Evolutionary conservation across 1,139 yeast genomes (phyloP).

Genomic region (Casaregolazyma suthepensis): DNA sequence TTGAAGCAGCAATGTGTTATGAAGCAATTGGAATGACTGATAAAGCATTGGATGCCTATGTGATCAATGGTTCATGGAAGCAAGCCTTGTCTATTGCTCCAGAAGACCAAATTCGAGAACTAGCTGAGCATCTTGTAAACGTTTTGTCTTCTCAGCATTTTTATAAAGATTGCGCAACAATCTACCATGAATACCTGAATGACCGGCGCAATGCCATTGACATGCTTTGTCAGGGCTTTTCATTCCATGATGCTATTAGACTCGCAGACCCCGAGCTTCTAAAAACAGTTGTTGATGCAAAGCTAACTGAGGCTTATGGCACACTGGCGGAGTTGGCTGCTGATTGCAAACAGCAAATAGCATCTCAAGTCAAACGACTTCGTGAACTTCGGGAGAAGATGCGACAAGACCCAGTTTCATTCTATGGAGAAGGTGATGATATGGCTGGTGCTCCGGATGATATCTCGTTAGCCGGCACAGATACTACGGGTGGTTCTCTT

Average conservation of each 20-base stretch:
- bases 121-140: slow-evolving; percentile 54
- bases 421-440: slow-evolving; percentile 42
- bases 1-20: slow-evolving; percentile 71
- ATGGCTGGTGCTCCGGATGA: slow-evolving; percentile 82
- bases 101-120: slow-evolving; percentile 25
- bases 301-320: slow-evolving; percentile 82
- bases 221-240: slow-evolving; percentile 68
- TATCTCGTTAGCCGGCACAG: slow-evolving; percentile 92
- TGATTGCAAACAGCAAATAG: slow-evolving; percentile 81
- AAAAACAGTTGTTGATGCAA: slow-evolving; percentile 59
- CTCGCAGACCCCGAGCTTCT: slow-evolving; percentile 45
- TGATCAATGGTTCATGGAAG: slow-evolving; percentile 71
- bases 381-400: slow-evolving; percentile 82
- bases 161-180: slow-evolving; percentile 78
- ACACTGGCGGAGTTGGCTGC: slow-evolving; percentile 80
- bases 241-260: slow-evolving; percentile 70
- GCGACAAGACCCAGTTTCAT: slow-evolving; percentile 75
- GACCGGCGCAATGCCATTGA: slow-evolving; percentile 58
- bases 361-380: slow-evolving; percentile 75
- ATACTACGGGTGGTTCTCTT: slow-evolving; percentile 85
- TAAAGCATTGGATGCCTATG: slow-evolving; percentile 64
- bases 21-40: slow-evolving; percentile 57
- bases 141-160: slow-evolving; percentile 62
- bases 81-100: slow-evolving; percentile 65
- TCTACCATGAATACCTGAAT: slow-evolving; percentile 57